Percentiles rank a stretch among this genome's conserved stretches.
Conservation (phyloP, 148 eudicot species). For the Euryodendron excelsum region DNA sequence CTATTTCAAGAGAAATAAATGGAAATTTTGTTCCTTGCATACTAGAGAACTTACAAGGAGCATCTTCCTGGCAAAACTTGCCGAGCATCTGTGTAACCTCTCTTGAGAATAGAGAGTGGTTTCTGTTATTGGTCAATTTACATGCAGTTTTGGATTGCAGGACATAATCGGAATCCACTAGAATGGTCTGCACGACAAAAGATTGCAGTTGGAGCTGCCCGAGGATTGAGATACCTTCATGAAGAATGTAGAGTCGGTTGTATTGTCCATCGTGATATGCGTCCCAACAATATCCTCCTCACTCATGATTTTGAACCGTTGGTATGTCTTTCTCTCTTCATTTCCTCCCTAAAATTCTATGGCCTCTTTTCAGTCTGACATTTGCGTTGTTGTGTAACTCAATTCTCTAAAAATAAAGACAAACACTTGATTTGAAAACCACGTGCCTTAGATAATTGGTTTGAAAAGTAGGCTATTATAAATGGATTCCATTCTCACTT, state of each 20-base stretch:
- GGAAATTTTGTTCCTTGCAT: too few relatives aligned
- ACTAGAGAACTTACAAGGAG: background rate
- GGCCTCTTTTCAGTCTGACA: background rate
- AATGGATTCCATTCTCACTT: background rate
- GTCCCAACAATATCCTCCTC: slow-evolving; percentile 84
- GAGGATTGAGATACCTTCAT: slow-evolving; percentile 92
- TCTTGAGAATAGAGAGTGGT: background rate
- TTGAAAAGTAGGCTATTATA: background rate
- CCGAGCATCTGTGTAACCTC: background rate
- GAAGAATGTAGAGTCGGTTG: slow-evolving; percentile 95
- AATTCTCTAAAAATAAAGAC: background rate
- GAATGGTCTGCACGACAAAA: slow-evolving; percentile 73
- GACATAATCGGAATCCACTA: slow-evolving; percentile 38
- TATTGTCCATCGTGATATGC: slow-evolving; percentile 88
- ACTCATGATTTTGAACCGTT: slow-evolving; percentile 93
- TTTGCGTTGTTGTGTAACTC: background rate
- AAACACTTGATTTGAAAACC: background rate
- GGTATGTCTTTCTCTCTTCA: slow-evolving; percentile 37
- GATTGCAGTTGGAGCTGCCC: slow-evolving; percentile 86
- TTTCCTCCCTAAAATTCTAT: background rate
- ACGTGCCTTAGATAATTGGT: background rate
- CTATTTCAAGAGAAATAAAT: too few relatives aligned
- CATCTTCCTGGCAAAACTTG: slow-evolving; percentile 8
- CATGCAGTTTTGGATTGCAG: slow-evolving; percentile 27
- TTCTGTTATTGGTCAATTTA: background rate